Evolutionary conservation across 371 early-diverging fungal genomes (phyloP).

Genomic region (Mortierella sp.): DNA sequence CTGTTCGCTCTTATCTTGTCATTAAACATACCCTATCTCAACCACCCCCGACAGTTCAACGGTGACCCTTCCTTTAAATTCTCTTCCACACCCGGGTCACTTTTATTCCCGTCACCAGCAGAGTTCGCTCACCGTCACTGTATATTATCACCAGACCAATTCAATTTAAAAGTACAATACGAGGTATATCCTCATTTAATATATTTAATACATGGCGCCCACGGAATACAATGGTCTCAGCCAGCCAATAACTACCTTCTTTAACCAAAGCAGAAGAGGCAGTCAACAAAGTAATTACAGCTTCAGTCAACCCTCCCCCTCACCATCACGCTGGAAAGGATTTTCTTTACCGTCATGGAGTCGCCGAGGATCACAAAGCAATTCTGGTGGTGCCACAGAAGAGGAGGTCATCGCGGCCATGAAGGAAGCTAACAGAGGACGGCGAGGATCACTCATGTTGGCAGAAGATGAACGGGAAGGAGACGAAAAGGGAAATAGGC

Average conservation of each 20-base stretch:
- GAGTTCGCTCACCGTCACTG: too few species aligned
- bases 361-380: conserved; percentile 11
- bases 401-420: conserved; percentile 33
- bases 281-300: conserved; percentile 5
- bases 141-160: not conserved
- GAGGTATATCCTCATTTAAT: not conserved
- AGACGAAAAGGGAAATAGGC: not conserved
- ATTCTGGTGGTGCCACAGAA: conserved; percentile 11
- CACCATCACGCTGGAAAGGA: conserved; percentile 13
- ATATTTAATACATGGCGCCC: not conserved
- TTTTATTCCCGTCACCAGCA: too few species aligned
- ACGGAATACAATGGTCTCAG: not conserved
- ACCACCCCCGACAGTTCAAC: too few species aligned
- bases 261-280: not conserved
- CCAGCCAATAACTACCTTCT: not conserved
- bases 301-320: not conserved
- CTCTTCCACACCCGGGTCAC: too few species aligned
- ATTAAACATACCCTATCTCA: not conserved
- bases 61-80: too few species aligned
- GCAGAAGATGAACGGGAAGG: not conserved
- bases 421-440: conserved; percentile 21
- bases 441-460: not conserved
- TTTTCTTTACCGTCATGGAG: conserved; percentile 12
- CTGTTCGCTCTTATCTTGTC: not conserved
- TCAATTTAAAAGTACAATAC: not conserved